Evolutionary conservation across 371 early-diverging fungal genomes (phyloP).

Genomic region (Rhizomucor pusillus): DNA sequence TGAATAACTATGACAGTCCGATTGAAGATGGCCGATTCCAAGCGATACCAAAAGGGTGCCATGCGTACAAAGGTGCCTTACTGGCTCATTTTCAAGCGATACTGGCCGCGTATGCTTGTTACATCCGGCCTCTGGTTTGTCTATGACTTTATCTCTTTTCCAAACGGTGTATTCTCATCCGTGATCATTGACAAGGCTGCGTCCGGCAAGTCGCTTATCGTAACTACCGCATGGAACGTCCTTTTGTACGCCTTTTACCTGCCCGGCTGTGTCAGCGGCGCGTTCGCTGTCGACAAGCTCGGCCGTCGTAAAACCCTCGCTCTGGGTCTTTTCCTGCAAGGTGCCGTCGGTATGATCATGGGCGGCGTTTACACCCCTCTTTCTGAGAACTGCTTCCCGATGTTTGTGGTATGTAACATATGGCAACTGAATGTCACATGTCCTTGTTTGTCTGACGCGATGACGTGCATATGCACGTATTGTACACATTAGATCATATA

Average conservation of each 20-base stretch:
- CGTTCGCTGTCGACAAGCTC: conserved; percentile 50
- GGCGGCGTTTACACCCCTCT: conserved; percentile 49
- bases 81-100: conserved; percentile 51
- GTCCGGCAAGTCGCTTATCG: conserved; percentile 37
- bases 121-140: conserved; percentile 64
- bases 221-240: conserved; percentile 56
- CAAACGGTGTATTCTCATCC: conserved; percentile 53
- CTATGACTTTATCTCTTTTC: conserved; percentile 63
- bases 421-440: neutral
- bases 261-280: conserved; percentile 56
- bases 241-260: conserved; percentile 60
- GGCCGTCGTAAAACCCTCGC: conserved; percentile 61
- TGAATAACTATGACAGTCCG: conserved; percentile 31
- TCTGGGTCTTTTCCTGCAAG: conserved; percentile 52
- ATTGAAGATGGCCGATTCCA: conserved; percentile 55
- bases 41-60: conserved; percentile 44
- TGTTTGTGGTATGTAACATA: conserved; percentile 48
- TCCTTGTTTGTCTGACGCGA: too few species aligned
- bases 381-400: conserved; percentile 46
- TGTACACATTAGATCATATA: conserved; percentile 42
- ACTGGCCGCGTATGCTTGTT: conserved; percentile 59
- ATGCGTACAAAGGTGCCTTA: conserved; percentile 59
- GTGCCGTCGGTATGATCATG: conserved; percentile 58
- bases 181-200: conserved; percentile 52
- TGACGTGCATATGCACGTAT: neutral